These are phyloP conservation scores for Leishmania braziliensis DNA, from an alignment of 208 protist species.

Conservation along the genomic window DNA sequence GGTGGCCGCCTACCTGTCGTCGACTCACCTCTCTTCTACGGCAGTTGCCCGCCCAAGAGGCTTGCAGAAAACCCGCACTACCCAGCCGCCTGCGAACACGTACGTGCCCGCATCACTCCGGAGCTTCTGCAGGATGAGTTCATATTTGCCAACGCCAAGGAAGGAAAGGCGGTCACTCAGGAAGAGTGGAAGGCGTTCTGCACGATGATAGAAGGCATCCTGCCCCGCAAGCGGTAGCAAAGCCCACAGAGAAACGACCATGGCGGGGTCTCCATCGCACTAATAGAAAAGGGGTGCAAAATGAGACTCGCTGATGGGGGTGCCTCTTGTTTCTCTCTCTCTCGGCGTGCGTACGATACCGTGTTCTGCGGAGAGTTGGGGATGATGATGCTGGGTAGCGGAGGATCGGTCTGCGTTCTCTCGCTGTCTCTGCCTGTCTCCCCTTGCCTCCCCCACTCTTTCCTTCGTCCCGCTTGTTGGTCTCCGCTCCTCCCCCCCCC, in stretches of 20 bases:
- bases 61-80: conserved; percentile 31
- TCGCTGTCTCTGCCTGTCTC: neutral
- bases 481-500: neutral
- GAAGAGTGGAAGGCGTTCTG: conserved; percentile 41
- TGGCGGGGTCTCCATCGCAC: neutral
- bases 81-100: conserved; percentile 20
- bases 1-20: conserved; percentile 33
- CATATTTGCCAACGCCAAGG: conserved; percentile 33
- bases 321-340: neutral
- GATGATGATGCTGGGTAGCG: neutral
- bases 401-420: too few species aligned
- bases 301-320: too few species aligned
- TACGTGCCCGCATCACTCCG: conserved; percentile 40
- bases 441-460: neutral
- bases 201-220: neutral
- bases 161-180: conserved; percentile 29
- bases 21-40: conserved; percentile 45
- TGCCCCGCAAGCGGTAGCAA: conserved; percentile 9
- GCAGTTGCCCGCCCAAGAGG: conserved; percentile 27
- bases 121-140: conserved; percentile 52
- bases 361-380: neutral
- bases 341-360: neutral
- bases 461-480: neutral
- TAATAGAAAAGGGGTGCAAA: neutral
- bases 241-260: neutral